A percentile compares a stretch with the other conserved stretches of the same genome.
These are phyloP conservation scores for Yamadazyma kitorensis DNA, from an alignment of 805 yeast species.

Conservation along the genomic window DNA sequence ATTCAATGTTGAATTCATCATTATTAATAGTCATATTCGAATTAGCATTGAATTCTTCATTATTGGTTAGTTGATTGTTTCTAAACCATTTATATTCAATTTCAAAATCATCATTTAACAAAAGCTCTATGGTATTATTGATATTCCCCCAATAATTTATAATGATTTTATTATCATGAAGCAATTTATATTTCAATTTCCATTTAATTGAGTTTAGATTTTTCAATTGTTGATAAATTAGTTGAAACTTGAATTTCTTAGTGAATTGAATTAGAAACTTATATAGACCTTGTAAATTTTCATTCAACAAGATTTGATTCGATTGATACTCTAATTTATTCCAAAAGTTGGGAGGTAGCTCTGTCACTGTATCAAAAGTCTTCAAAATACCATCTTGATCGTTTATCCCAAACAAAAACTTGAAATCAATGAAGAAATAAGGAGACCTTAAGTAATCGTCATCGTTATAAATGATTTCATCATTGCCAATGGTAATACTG, in stretches of 20 bases:
- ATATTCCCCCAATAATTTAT: constrained; percentile 63
- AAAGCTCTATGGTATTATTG: constrained; percentile 59
- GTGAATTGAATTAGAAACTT: constrained; percentile 57
- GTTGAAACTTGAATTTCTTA: constrained; percentile 60
- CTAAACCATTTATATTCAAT: constrained; percentile 62
- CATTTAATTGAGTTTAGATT: constrained; percentile 46
- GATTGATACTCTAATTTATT: constrained; percentile 52
- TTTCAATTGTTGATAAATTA: constrained; percentile 49
- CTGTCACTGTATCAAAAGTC: constrained; percentile 21
- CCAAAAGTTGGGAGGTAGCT: constrained; percentile 28
- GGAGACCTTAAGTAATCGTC: constrained; percentile 51
- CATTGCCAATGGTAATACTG: constrained; percentile 68
- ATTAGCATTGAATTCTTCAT: constrained; percentile 15
- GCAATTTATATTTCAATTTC: constrained; percentile 60
- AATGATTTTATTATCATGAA: constrained; percentile 49
- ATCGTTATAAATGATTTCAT: constrained; percentile 44
- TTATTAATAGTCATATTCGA: constrained; percentile 8
- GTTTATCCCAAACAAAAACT: constrained; percentile 51
- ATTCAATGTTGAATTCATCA: constrained; percentile 34
- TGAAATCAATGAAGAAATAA: constrained; percentile 75
- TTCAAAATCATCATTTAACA: constrained; percentile 46
- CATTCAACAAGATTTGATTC: constrained; percentile 48
- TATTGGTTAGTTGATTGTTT: constrained; percentile 43
- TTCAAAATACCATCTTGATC: background rate
- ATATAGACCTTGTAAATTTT: constrained; percentile 52